Percentiles rank a stretch among this genome's conserved stretches.
These are phyloP conservation scores for Mrakia blollopis DNA, from an alignment of 768 basidiomycete genomes.

Conservation along the genomic window DNA sequence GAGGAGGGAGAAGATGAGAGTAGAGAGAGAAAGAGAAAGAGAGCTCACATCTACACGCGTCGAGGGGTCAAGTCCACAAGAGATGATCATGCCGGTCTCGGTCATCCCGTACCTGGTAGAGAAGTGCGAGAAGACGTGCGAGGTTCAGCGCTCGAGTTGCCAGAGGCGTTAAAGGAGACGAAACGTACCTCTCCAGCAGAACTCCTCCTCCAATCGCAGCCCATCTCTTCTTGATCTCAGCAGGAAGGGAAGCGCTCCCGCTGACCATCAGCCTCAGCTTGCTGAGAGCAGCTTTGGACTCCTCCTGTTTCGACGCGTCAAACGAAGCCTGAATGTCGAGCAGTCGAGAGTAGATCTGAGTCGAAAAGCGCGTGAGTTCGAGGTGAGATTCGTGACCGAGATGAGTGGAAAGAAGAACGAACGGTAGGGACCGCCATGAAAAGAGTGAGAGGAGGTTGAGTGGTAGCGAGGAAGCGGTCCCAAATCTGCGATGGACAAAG, in stretches of 20 bases:
- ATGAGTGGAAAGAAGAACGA: not conserved
- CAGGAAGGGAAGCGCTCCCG: constrained; percentile 40
- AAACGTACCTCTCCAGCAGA: constrained; percentile 36
- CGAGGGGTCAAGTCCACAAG: constrained; percentile 34
- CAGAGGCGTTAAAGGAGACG: not conserved
- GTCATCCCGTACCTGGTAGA: constrained; percentile 40
- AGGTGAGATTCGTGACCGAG: not conserved
- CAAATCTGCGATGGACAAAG: constrained; percentile 34
- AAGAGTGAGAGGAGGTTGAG: constrained; percentile 37
- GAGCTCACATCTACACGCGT: constrained; percentile 35
- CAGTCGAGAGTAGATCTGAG: constrained; percentile 27
- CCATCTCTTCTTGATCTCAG: constrained; percentile 40
- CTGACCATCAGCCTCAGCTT: constrained; percentile 39
- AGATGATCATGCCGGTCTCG: constrained; percentile 39
- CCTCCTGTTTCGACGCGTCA: constrained; percentile 21
- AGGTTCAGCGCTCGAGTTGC: not conserved
- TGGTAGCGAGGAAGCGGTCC: constrained; percentile 36
- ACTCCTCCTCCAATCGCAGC: constrained; percentile 38
- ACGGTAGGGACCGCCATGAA: constrained; percentile 43
- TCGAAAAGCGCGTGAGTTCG: not conserved
- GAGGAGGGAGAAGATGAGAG: not conserved
- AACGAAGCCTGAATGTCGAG: constrained; percentile 25
- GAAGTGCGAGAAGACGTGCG: not conserved
- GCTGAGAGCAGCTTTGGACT: constrained; percentile 36
- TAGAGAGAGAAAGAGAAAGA: constrained; percentile 11